Percentiles rank a stretch among this genome's conserved stretches.
Evolutionary conservation across 495 filamentous ascomycete species (phyloP).

Genomic region (Talaromyces adpressus): DNA sequence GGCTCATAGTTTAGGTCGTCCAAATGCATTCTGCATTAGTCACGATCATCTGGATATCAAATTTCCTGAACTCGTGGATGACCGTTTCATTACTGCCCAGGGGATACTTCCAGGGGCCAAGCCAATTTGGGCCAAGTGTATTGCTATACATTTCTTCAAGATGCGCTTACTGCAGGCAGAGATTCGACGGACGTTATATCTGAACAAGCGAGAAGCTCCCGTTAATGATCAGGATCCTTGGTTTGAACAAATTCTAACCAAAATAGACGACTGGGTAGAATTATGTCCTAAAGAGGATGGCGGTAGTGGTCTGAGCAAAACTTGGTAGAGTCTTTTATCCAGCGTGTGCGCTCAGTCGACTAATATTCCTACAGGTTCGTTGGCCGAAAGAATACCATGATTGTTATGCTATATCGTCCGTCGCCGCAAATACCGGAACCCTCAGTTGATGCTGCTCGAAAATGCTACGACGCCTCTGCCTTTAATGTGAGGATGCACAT

Average conservation of each 20-base stretch:
- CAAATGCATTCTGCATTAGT: constrained; percentile 70
- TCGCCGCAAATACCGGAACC: constrained; percentile 87
- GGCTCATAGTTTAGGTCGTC: constrained; percentile 76
- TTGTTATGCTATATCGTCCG: constrained; percentile 76
- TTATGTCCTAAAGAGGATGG: constrained; percentile 54
- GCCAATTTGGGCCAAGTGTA: constrained; percentile 67
- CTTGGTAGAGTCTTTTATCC: constrained; percentile 42
- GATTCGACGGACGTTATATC: constrained; percentile 75
- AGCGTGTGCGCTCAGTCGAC: background rate
- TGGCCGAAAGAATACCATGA: constrained; percentile 72
- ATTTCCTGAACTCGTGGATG: constrained; percentile 72
- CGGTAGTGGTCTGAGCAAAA: constrained; percentile 57
- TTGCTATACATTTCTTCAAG: constrained; percentile 85
- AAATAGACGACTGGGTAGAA: constrained; percentile 66
- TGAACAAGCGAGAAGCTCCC: constrained; percentile 66
- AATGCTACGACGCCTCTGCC: constrained; percentile 73
- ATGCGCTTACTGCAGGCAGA: constrained; percentile 87
- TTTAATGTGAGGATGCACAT: constrained; percentile 73
- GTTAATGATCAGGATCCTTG: constrained; percentile 72
- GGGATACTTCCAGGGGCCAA: constrained; percentile 62
- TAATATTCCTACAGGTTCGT: constrained; percentile 51
- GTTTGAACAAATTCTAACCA: constrained; percentile 73
- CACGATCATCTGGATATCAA: constrained; percentile 74
- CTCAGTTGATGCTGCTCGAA: constrained; percentile 60
- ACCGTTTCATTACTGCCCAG: constrained; percentile 71